phyloP scores from a whole-genome alignment of 169 alveolate genomes.

The Theileria sp. region DNA sequence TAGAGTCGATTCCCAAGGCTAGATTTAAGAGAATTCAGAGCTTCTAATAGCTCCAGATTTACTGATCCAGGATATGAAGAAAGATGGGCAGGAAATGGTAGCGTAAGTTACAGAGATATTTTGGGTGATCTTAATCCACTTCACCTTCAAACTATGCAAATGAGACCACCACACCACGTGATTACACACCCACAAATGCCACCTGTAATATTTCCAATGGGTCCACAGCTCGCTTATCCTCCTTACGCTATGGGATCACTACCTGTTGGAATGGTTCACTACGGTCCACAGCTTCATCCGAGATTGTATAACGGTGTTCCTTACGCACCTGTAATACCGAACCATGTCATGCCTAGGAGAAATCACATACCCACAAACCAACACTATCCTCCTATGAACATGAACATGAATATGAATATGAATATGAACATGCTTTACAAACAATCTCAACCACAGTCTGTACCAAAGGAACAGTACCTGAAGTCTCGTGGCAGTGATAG shows the following conservation, averaged over 20 bases:
- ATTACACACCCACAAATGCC: conserved; percentile 26
- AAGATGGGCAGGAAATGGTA: conserved; percentile 39
- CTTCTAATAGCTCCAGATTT: conserved; percentile 5
- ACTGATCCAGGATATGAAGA: conserved; percentile 23
- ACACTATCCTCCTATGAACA: background rate
- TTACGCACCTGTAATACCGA: conserved; percentile 12
- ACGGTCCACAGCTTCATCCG: conserved; percentile 53
- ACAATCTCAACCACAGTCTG: background rate
- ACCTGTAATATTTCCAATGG: conserved; percentile 47
- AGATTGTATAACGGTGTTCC: conserved; percentile 29
- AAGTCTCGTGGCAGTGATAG: background rate
- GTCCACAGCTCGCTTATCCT: conserved; percentile 39
- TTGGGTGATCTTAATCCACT: conserved; percentile 41
- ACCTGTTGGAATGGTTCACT: conserved; percentile 50
- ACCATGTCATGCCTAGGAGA: conserved; percentile 32
- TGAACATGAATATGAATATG: background rate
- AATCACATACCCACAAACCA: conserved; percentile 4
- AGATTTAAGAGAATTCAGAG: conserved; percentile 30
- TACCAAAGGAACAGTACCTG: conserved; percentile 2
- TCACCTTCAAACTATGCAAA: conserved; percentile 20
- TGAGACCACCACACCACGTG: conserved; percentile 47
- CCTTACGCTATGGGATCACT: conserved; percentile 51
- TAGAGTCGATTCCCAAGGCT: conserved; percentile 45
- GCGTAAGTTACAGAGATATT: conserved; percentile 50
- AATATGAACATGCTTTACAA: background rate